phyloP scores from a whole-genome alignment of 2,329 filamentous ascomycete genomes.

The Lasiodiplodia sp. region DNA sequence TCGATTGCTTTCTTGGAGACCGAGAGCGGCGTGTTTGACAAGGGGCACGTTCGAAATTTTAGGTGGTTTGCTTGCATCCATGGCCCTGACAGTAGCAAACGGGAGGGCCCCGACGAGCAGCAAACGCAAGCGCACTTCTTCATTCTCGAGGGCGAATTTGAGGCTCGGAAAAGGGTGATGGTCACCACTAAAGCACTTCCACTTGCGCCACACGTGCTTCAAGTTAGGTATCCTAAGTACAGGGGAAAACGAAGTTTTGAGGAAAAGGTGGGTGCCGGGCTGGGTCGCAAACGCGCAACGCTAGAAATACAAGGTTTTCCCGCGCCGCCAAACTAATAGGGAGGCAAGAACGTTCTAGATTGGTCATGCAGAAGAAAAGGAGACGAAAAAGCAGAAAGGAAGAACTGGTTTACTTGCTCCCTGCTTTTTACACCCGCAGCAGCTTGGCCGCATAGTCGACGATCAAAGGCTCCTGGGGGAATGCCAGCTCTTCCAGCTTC shows the following conservation, averaged over 20 bases:
- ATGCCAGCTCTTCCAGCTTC: slow-evolving; percentile 92
- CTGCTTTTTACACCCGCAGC: slow-evolving; percentile 69
- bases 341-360: slow-evolving; percentile 26
- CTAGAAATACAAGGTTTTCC: slow-evolving; percentile 28
- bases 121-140: slow-evolving; percentile 24
- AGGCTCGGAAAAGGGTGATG: neutral
- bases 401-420: slow-evolving; percentile 20
- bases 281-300: slow-evolving; percentile 26
- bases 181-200: slow-evolving; percentile 24
- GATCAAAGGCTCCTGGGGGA: slow-evolving; percentile 90
- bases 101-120: slow-evolving; percentile 1
- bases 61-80: slow-evolving; percentile 15
- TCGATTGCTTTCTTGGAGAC: neutral
- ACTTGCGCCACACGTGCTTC: slow-evolving; percentile 28
- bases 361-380: slow-evolving; percentile 23
- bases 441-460: slow-evolving; percentile 89
- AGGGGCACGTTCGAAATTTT: neutral
- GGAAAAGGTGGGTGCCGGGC: slow-evolving; percentile 9
- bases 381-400: neutral
- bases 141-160: slow-evolving; percentile 4
- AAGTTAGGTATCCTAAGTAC: slow-evolving; percentile 31
- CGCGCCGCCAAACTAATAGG: slow-evolving; percentile 24
- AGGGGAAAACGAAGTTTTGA: slow-evolving; percentile 13
- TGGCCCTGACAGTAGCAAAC: slow-evolving; percentile 15
- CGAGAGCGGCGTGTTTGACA: neutral